Evolutionary conservation across 2,329 filamentous ascomycete genomes (phyloP).

Genomic region (Exophiala viscosa): DNA sequence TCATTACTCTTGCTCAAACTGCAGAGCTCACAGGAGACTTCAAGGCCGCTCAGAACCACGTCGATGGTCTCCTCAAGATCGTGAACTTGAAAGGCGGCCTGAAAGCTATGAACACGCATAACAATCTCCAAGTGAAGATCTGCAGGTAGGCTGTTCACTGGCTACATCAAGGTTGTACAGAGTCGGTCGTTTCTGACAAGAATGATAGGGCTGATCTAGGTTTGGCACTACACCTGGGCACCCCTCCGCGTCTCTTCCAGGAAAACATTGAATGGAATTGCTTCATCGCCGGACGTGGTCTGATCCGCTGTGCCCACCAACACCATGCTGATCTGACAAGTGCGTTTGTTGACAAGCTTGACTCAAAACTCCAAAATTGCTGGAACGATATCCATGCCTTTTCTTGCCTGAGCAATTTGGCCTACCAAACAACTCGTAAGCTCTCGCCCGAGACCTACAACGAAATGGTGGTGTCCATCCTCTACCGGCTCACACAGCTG

Average conservation of each 20-base stretch:
- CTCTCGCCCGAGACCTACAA: slow-evolving; percentile 8
- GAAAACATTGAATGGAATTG: slow-evolving; percentile 2
- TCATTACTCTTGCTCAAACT: neutral
- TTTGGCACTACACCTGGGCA: neutral
- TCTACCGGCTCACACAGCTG: slow-evolving; percentile 9
- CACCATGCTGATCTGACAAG: neutral
- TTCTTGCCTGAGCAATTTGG: slow-evolving; percentile 7
- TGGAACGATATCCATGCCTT: slow-evolving; percentile 10
- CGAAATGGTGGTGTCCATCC: slow-evolving; percentile 9
- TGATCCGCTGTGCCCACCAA: neutral
- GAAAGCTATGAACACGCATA: slow-evolving; percentile 1
- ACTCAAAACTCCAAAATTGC: neutral
- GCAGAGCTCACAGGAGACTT: neutral
- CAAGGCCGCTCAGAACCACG: neutral
- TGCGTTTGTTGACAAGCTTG: neutral
- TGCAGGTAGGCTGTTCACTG: slow-evolving; percentile 2
- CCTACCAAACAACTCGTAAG: slow-evolving; percentile 7
- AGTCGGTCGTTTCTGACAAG: neutral
- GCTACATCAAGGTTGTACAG: neutral
- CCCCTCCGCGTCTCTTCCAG: neutral
- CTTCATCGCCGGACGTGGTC: slow-evolving; percentile 1
- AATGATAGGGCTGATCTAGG: slow-evolving; percentile 2
- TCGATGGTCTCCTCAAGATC: neutral
- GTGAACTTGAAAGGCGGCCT: neutral
- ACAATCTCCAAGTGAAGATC: slow-evolving; percentile 10